These are phyloP conservation scores for Ormosia semicastrata DNA, from an alignment of 306 rosid genomes.

Conservation along the genomic window DNA sequence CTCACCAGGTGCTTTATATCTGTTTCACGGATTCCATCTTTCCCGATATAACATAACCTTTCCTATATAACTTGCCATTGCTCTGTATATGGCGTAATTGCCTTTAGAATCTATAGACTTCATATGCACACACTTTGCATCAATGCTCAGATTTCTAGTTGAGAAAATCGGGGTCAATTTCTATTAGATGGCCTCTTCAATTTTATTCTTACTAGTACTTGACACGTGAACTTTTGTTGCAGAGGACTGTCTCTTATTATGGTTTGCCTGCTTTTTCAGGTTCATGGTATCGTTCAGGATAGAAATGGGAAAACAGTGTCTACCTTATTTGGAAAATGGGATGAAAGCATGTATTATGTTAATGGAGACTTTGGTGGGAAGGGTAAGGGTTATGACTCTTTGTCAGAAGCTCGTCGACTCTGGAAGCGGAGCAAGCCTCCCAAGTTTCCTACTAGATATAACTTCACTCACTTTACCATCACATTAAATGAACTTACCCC, in stretches of 20 bases:
- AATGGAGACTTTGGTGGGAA: constrained; percentile 75
- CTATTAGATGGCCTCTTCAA: neutral
- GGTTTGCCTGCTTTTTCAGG: constrained; percentile 44
- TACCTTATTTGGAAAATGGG: constrained; percentile 90
- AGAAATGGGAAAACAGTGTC: constrained; percentile 79
- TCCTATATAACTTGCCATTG: neutral
- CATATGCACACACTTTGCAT: neutral
- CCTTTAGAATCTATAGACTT: neutral
- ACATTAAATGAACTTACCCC: constrained; percentile 82
- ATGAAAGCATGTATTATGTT: constrained; percentile 85
- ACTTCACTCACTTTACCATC: constrained; percentile 85
- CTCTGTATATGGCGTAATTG: neutral
- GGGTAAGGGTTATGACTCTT: constrained; percentile 75
- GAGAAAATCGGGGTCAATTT: neutral
- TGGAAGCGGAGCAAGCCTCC: constrained; percentile 95
- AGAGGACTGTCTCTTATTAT: neutral
- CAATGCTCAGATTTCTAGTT: neutral
- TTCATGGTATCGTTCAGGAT: constrained; percentile 85
- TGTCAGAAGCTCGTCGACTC: constrained; percentile 62
- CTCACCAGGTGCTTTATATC: constrained; percentile 72
- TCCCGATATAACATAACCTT: neutral
- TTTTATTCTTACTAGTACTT: neutral
- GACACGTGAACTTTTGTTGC: constrained; percentile 9
- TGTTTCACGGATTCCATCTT: constrained; percentile 17
- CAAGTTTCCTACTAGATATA: constrained; percentile 75